Conservation (phyloP, 2,329 filamentous ascomycete species). For the Clonostachys rosea region DNA sequence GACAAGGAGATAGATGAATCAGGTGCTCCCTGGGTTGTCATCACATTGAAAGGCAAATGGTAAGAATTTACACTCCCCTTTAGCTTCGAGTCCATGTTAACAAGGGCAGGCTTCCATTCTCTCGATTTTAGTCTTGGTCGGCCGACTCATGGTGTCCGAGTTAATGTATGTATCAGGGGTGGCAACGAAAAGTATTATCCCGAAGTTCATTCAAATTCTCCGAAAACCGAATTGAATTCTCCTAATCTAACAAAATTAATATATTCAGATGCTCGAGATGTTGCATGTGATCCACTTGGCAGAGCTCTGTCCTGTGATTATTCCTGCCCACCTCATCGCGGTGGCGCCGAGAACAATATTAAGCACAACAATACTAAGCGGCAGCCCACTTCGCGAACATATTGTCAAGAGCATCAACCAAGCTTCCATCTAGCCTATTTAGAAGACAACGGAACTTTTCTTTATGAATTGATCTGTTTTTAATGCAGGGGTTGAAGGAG, state of each 20-base stretch:
- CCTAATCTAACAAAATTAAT: background rate
- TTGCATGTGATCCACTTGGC: too few species aligned
- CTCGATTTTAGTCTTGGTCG: slow-evolving; percentile 15
- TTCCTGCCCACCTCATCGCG: too few species aligned
- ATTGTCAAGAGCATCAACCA: too few species aligned
- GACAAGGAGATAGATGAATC: slow-evolving; percentile 89
- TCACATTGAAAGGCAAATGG: slow-evolving; percentile 82
- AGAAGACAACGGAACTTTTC: too few species aligned
- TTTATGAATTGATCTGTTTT: too few species aligned
- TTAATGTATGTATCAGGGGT: background rate
- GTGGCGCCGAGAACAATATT: too few species aligned
- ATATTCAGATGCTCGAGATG: background rate
- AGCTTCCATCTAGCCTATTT: too few species aligned
- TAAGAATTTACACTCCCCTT: slow-evolving; percentile 21
- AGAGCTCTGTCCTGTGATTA: too few species aligned
- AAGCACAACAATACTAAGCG: too few species aligned
- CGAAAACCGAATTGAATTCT: background rate
- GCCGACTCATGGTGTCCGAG: background rate
- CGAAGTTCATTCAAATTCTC: background rate
- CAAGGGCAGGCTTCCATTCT: slow-evolving; percentile 20
- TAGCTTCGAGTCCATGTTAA: too few species aligned
- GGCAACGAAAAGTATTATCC: background rate
- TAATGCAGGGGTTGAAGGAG: too few species aligned
- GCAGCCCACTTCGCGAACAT: too few species aligned
- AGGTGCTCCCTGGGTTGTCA: slow-evolving; percentile 78